Conservation (phyloP, 1,139 yeast species). For the Yamadazyma atlantica region DNA sequence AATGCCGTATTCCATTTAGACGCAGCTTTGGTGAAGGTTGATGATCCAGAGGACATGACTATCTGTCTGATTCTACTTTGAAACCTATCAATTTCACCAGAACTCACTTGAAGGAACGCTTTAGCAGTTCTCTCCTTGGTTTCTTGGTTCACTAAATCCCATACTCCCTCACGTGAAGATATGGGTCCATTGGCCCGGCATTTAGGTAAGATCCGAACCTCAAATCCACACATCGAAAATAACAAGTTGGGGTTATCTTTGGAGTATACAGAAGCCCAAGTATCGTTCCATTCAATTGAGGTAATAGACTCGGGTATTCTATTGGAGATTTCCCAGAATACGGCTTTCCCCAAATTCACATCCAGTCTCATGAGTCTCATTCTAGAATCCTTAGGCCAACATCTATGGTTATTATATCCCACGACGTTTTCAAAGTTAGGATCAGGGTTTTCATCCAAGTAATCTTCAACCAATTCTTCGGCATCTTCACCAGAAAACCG, state of each 20-base stretch:
- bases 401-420: slow-evolving; percentile 83
- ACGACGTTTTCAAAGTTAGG: slow-evolving; percentile 86
- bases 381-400: slow-evolving; percentile 94
- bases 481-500: slow-evolving; percentile 74
- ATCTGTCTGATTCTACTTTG: slow-evolving; percentile 85
- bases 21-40: slow-evolving; percentile 93
- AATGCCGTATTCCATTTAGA: slow-evolving; percentile 96
- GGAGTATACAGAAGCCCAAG: slow-evolving; percentile 86
- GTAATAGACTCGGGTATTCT: slow-evolving; percentile 78
- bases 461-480: slow-evolving; percentile 72
- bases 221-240: slow-evolving; percentile 94
- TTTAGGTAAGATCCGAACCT: slow-evolving; percentile 83
- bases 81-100: slow-evolving; percentile 76
- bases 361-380: slow-evolving; percentile 92
- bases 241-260: slow-evolving; percentile 84
- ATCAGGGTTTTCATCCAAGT: slow-evolving; percentile 81
- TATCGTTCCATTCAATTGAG: slow-evolving; percentile 74
- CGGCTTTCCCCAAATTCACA: slow-evolving; percentile 89
- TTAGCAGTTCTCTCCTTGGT: slow-evolving; percentile 88
- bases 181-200: slow-evolving; percentile 49
- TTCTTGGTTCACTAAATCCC: slow-evolving; percentile 76
- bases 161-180: slow-evolving; percentile 72
- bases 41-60: slow-evolving; percentile 92
- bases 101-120: slow-evolving; percentile 83
- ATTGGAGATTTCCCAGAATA: slow-evolving; percentile 84